Base-by-base conservation (phyloP, 2,329 filamentous ascomycete species). In the Lachnellula willkommii region DNA sequence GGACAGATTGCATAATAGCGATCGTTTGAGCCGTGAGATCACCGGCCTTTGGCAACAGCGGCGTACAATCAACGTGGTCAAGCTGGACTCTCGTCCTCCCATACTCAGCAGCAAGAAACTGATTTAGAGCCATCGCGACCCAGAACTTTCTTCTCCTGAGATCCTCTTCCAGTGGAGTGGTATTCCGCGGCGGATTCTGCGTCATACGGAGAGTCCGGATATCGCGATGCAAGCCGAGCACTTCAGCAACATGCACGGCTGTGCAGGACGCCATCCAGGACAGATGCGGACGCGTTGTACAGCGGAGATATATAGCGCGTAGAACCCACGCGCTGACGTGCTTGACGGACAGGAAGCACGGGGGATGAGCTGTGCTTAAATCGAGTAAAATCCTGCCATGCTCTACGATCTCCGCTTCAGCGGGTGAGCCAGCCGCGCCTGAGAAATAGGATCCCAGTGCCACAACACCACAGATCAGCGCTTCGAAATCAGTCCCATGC, bases 371-470 rank as follows among this genome's bases (percentile, higher is more conserved):
- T 5, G 52, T 36, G 14, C 45, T 55, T 28, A 53, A 47, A 35
- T 68, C 66, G 6, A 68, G 58, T 17, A 66, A 51, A 6, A 50
- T 45, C 48, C 63, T 59, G 5, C 60, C 65, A 42, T 66, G 59
- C 40, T 61, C 57, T 5, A 61, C 53, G 4, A 69, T 60, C 50
- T 69, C 62, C 36, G 54, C 57, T 56, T 73, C 71, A 3, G 57
- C 43, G 9, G 53, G 37, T 28, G 40, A 53, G 17, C 61, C 61
- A 35, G 61, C 52, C 3, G 53, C 50, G 12, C 62, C 51, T 2
- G 62, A 67, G 45, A 73, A 73, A 12, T 69, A 61, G 14, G 69
- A 70, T 14, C 68, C 69, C 12, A 73, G 52, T 5, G 65, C 67
- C 26, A 71, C 54, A 3, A 73, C 64, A 3, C 69, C 68, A 50